Evolutionary conservation across 2,329 filamentous ascomycete genomes (phyloP).

Genomic region (Ophiobolus disseminans): DNA sequence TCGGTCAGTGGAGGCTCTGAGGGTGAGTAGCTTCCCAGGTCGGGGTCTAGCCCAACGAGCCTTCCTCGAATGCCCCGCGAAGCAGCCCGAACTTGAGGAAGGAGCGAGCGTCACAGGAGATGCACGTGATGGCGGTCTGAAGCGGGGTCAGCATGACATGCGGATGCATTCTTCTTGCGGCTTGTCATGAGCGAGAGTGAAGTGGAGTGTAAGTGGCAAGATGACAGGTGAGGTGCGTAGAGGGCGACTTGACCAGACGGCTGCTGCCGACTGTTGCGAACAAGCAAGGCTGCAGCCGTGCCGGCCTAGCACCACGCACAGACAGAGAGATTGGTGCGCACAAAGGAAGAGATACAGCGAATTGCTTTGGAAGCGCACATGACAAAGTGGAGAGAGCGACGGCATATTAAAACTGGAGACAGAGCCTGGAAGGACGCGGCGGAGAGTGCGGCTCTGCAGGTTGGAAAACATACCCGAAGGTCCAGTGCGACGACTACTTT

Average conservation of each 20-base stretch:
- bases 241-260: conserved; percentile 9
- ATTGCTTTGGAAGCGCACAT: conserved; percentile 8
- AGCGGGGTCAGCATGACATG: conserved; percentile 36
- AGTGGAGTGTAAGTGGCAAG: conserved; percentile 1
- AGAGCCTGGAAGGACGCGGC: conserved; percentile 23
- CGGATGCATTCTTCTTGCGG: conserved; percentile 24
- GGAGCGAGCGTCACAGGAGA: conserved; percentile 25
- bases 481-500: conserved; percentile 45
- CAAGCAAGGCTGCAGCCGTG: conserved; percentile 21
- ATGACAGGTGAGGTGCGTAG: conserved; percentile 9
- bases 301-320: neutral
- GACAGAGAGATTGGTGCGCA: neutral
- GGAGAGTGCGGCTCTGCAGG: conserved; percentile 44
- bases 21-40: conserved; percentile 6
- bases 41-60: conserved; percentile 28
- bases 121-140: conserved; percentile 32
- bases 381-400: conserved; percentile 18
- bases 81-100: conserved; percentile 23
- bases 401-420: neutral
- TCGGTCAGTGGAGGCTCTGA: neutral
- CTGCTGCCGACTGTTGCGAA: conserved; percentile 13
- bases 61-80: conserved; percentile 26
- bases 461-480: conserved; percentile 46
- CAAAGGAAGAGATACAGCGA: neutral
- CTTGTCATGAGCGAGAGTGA: neutral